Evolutionary conservation across 345 rosid genomes (phyloP), one percentile per base, ranked within the genome.

Genomic region (Melaleuca alternifolia): DNA sequence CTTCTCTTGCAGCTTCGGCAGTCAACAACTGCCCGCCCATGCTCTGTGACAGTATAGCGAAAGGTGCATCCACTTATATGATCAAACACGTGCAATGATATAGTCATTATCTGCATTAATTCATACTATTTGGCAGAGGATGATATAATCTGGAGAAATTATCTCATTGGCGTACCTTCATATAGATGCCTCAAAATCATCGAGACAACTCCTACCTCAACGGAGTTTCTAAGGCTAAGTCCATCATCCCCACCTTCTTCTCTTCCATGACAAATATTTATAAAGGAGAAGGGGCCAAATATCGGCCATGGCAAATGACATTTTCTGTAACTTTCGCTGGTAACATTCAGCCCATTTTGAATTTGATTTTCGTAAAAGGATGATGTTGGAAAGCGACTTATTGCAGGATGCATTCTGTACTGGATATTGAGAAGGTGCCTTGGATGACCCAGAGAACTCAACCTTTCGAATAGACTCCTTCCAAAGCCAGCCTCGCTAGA

Each of bases 211-310:
- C 51, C 87, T 24, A 54, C 87, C 77, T 86, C 87, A 23, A 48
- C 87, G 10, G 11, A 5, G 44, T 86, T 79, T 54, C 52, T 86
- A 41, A 33, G 50, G 71, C 87, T 86, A 15, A 10, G 86, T 54
- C 84, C 84, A 11, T 76, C 65, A 37, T 28, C 54, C n/a, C 65
- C 52, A 24, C 46, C 30, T n/a, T 79, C 84, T 46, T 79, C 84
- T 79, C 76, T 81, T 33, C 87, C 87, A 44, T 3, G 8, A 10
- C 51, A 18, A 54, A 86, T 51, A 50, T 86, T 12, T 30, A 86
- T 77, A 51, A 86, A 86, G 52, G 87, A 79, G 53, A 79, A 86
- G 1, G 84, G 87, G 52, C 87, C 84, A 86, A 77, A 86, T 53
- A 86, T 81, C 11, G 76, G 65, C 24, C 46, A 53, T 13, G 87